A percentile compares a stretch with the other conserved stretches of the same genome.
Evolutionary conservation across 164 flowering plant genomes (phyloP).

Genomic region (Umbellularia californica): DNA sequence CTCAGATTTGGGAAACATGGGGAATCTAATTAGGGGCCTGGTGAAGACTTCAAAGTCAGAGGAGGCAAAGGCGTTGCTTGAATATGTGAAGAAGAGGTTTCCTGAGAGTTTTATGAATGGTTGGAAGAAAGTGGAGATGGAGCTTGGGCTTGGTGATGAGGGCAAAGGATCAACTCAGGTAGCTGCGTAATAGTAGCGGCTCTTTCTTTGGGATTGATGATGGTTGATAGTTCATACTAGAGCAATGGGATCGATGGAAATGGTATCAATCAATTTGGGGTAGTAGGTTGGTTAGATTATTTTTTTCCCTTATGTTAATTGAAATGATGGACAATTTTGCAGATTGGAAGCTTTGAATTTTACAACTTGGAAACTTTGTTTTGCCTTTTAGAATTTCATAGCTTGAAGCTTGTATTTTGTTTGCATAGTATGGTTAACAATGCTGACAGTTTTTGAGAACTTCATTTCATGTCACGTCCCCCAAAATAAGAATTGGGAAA

Average conservation of each 20-base stretch:
- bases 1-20: conserved; percentile 56
- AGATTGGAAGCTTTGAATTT: no score
- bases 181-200: not conserved
- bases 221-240: not conserved
- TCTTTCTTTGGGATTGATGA: not conserved
- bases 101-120: conserved; percentile 47
- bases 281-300: not conserved
- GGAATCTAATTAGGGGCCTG: conserved; percentile 58
- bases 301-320: not conserved
- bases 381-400: no score
- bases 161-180: not conserved
- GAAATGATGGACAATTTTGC: not conserved
- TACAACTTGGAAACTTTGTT: no score
- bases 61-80: conserved; percentile 52
- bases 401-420: not conserved
- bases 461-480: no score
- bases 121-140: conserved; percentile 61
- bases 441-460: not conserved
- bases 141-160: conserved; percentile 39
- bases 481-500: no score
- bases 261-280: not conserved
- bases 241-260: not conserved
- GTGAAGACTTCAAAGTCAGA: conserved; percentile 38
- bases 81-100: conserved; percentile 56
- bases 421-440: not conserved